Evolutionary conservation across 1,284 basidiomycete species (phyloP).

Genomic region (Sanghuangporus sanghuang): DNA sequence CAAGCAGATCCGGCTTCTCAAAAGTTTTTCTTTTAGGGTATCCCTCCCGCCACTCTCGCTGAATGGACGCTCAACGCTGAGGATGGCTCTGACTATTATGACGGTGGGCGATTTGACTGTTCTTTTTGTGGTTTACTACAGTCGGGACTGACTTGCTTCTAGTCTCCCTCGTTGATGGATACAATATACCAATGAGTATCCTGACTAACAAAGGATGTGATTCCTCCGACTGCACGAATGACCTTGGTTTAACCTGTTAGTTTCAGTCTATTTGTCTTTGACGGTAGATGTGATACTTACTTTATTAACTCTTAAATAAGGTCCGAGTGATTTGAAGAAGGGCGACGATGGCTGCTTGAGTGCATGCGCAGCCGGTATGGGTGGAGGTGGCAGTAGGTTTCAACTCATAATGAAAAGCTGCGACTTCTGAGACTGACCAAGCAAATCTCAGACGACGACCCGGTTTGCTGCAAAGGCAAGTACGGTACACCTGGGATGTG

Average conservation of each 20-base stretch:
- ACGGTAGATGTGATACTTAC: not conserved
- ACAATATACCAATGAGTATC: slow-evolving; percentile 55
- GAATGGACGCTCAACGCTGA: slow-evolving; percentile 46
- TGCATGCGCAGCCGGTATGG: slow-evolving; percentile 51
- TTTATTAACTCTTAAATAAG: slow-evolving; percentile 32
- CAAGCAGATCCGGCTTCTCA: not conserved
- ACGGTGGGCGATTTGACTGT: slow-evolving; percentile 29
- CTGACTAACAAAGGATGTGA: slow-evolving; percentile 44
- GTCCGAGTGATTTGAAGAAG: slow-evolving; percentile 41
- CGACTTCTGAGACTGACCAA: not conserved
- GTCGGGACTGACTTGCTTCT: not conserved
- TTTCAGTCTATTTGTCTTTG: not conserved
- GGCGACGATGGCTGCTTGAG: slow-evolving; percentile 53
- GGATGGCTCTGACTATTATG: slow-evolving; percentile 40
- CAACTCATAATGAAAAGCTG: not conserved
- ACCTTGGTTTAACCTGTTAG: slow-evolving; percentile 44
- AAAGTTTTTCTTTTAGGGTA: slow-evolving; percentile 31
- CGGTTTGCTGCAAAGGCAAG: slow-evolving; percentile 51
- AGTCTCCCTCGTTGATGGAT: slow-evolving; percentile 53
- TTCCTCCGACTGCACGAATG: slow-evolving; percentile 44
- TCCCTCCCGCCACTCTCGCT: slow-evolving; percentile 55
- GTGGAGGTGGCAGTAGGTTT: slow-evolving; percentile 34
- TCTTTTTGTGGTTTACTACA: slow-evolving; percentile 24
- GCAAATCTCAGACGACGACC: slow-evolving; percentile 25
- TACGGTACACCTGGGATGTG: slow-evolving; percentile 45